These are phyloP conservation scores for Verruconis gallopava DNA, from an alignment of 2,329 filamentous ascomycete species.

Conservation along the genomic window DNA sequence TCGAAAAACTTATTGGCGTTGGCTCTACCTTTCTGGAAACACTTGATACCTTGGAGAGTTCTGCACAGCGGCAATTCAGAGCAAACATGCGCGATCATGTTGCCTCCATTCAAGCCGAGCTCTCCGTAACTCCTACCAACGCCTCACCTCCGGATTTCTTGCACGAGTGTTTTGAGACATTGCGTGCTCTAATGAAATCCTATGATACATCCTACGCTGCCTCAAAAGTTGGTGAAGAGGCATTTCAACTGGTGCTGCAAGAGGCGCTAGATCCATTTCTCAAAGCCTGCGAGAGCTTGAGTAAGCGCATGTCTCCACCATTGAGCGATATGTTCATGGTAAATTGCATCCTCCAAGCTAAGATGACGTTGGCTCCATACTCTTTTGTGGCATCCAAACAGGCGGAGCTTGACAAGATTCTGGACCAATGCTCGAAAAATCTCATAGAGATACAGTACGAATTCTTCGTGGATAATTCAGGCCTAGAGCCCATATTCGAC, in stretches of 20 bases:
- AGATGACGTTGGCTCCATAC: conserved; percentile 42
- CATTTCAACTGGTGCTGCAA: conserved; percentile 61
- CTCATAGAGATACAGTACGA: conserved; percentile 56
- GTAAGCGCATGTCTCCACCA: conserved; percentile 45
- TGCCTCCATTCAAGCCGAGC: conserved; percentile 58
- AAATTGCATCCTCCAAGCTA: conserved; percentile 55
- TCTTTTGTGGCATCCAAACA: conserved; percentile 51
- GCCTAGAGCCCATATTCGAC: conserved; percentile 50
- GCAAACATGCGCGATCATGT: conserved; percentile 70
- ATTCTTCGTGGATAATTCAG: conserved; percentile 65
- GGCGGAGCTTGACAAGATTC: conserved; percentile 42
- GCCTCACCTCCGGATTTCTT: conserved; percentile 70
- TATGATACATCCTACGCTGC: conserved; percentile 67
- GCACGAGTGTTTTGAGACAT: conserved; percentile 62
- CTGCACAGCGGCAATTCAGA: conserved; percentile 72
- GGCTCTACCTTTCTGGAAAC: conserved; percentile 56
- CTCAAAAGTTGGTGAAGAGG: conserved; percentile 43
- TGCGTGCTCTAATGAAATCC: conserved; percentile 69
- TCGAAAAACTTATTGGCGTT: conserved; percentile 61
- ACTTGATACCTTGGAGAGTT: conserved; percentile 55
- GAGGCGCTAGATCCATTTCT: conserved; percentile 83
- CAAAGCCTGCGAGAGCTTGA: conserved; percentile 57
- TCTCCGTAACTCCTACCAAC: conserved; percentile 57
- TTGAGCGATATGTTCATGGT: conserved; percentile 55
- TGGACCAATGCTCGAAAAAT: conserved; percentile 42